phyloP scores from a whole-genome alignment of 2,329 filamentous ascomycete species.

The Aschersonia sp. region DNA sequence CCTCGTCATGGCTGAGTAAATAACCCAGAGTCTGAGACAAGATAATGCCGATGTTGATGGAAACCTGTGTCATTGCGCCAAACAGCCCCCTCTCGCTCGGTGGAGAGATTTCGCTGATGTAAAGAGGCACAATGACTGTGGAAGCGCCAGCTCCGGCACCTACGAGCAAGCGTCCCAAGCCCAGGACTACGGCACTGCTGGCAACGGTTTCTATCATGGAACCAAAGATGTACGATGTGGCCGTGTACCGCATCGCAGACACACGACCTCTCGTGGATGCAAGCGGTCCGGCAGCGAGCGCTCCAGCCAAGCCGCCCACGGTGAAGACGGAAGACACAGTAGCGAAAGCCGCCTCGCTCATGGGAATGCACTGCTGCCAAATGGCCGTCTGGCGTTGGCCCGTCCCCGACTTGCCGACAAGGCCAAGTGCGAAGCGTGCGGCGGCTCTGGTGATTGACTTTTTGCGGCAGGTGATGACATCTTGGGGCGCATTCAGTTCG shows the following conservation, averaged over 20 bases:
- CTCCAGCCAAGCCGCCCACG: constrained; percentile 73
- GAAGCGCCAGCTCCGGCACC: constrained; percentile 78
- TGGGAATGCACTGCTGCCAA: constrained; percentile 71
- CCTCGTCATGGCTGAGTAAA: constrained; percentile 64
- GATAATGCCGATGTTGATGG: constrained; percentile 84
- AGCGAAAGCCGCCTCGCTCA: constrained; percentile 71
- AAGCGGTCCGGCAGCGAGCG: constrained; percentile 65
- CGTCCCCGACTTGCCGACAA: background rate
- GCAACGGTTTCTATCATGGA: constrained; percentile 64
- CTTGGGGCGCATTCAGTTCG: constrained; percentile 88
- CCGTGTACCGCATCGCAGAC: constrained; percentile 62
- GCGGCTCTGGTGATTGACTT: constrained; percentile 20
- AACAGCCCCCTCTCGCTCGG: constrained; percentile 64
- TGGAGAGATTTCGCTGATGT: constrained; percentile 84
- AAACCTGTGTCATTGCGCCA: constrained; percentile 74
- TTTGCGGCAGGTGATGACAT: constrained; percentile 77
- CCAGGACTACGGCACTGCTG: constrained; percentile 50
- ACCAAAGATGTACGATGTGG: constrained; percentile 61
- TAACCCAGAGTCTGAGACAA: constrained; percentile 72
- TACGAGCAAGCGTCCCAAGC: constrained; percentile 61
- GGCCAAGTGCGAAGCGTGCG: constrained; percentile 8
- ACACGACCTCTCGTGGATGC: constrained; percentile 65
- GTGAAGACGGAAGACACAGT: constrained; percentile 85
- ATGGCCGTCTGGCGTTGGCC: constrained; percentile 8
- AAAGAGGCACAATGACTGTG: constrained; percentile 86